Evolutionary conservation across 495 filamentous ascomycete genomes (phyloP).

Genomic region (Penicillium samsonianum): DNA sequence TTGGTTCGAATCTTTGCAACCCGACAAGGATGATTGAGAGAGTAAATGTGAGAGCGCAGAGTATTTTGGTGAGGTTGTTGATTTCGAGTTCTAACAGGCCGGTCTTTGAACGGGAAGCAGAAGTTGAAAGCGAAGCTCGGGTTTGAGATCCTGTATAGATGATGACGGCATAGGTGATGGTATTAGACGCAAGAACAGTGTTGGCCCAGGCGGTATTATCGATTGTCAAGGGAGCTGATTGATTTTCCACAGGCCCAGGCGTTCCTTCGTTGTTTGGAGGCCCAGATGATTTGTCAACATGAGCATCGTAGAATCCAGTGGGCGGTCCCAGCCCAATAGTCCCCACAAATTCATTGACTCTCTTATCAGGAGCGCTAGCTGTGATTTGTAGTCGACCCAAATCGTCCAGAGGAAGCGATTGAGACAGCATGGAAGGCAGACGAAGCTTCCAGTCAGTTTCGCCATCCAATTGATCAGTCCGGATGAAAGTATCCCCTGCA

Average conservation of each 20-base stretch:
- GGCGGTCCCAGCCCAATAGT: constrained; percentile 65
- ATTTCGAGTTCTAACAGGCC: constrained; percentile 95
- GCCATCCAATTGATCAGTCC: constrained; percentile 96
- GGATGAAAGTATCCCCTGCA: constrained; percentile 89
- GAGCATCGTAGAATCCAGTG: constrained; percentile 43
- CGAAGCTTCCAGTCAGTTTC: constrained; percentile 99
- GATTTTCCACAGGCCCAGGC: constrained; percentile 24
- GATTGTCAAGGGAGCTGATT: constrained; percentile 65
- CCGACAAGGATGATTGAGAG: constrained; percentile 90
- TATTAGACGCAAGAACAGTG: constrained; percentile 92
- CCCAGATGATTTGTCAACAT: constrained; percentile 42
- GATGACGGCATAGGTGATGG: constrained; percentile 80
- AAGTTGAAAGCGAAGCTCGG: constrained; percentile 89
- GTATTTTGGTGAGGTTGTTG: constrained; percentile 95
- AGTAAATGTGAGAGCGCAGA: constrained; percentile 82
- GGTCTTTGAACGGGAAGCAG: constrained; percentile 85
- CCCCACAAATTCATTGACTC: constrained; percentile 91
- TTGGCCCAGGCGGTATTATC: constrained; percentile 99
- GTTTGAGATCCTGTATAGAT: constrained; percentile 96
- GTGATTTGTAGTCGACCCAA: constrained; percentile 74
- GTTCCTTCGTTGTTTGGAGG: constrained; percentile 19
- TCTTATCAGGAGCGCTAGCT: constrained; percentile 84
- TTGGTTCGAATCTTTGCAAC: constrained; percentile 74
- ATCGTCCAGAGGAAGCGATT: constrained; percentile 65
- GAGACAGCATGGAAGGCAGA: constrained; percentile 79